Percentiles rank a stretch among this genome's conserved stretches.
These are phyloP conservation scores for Microbotryum silenes-acaulis DNA, from an alignment of 1,284 basidiomycete species.

Conservation along the genomic window DNA sequence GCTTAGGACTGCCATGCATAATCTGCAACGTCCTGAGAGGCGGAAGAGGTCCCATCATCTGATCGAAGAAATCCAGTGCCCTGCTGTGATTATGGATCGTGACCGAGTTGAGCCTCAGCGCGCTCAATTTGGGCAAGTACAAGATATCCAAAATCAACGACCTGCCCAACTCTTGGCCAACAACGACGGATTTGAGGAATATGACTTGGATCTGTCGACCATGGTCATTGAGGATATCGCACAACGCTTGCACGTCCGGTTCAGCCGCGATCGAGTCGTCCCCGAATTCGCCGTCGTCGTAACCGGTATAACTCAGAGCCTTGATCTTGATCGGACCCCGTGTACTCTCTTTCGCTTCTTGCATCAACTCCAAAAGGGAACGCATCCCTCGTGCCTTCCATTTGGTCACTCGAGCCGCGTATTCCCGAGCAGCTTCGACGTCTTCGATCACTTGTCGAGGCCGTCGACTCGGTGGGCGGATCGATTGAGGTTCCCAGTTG, in stretches of 20 bases:
- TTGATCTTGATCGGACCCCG: no score
- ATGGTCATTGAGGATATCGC: no score
- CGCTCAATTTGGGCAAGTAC: neutral
- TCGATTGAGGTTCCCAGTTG: no score
- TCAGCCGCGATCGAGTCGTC: neutral
- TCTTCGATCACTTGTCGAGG: no score
- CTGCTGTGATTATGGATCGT: neutral
- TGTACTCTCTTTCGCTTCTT: no score
- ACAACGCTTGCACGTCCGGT: no score
- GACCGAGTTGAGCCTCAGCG: constrained; percentile 23
- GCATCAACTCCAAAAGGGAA: no score
- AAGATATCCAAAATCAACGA: constrained; percentile 8
- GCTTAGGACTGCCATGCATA: constrained; percentile 20
- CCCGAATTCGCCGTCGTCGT: constrained; percentile 58
- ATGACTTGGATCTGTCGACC: constrained; percentile 14
- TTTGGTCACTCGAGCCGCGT: no score
- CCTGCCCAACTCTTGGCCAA: neutral
- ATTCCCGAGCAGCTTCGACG: no score
- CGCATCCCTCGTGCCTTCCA: no score
- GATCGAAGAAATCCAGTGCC: neutral
- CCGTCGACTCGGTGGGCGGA: no score
- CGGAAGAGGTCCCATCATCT: neutral
- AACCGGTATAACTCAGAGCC: constrained; percentile 63
- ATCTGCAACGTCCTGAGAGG: constrained; percentile 22
- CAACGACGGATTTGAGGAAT: constrained; percentile 8